Base-by-base conservation (phyloP, 768 basidiomycete species). In the Leucosporidium creatinivorum region DNA sequence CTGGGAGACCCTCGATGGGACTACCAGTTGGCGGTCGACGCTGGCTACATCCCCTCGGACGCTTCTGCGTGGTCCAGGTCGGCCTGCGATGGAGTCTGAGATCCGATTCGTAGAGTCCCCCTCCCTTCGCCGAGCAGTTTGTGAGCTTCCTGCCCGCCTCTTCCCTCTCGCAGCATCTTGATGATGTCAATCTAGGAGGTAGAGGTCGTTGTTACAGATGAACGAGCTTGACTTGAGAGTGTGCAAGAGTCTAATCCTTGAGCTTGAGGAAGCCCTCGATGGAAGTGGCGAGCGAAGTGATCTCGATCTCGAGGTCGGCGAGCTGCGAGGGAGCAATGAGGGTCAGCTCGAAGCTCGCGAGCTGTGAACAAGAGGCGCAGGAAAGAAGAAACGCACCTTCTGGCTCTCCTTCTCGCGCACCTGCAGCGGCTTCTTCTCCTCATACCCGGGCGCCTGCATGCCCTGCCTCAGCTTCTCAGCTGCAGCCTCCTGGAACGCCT, bases 401-500 rank as follows among this genome's bases (percentile, higher is more conserved):
- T 66, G 93, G 33, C 85, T 83, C 75, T 93, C 94, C 19, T 82
- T 79, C 12, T 81, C 75, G 54, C 88, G 83, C 50, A 93, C 91
- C 67, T 85, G 85, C 65, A 82, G 85, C 0, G 93, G 92, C 9
- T 94, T 87, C 59, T 87, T 88, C 33, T 82, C 82, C 74, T 84
- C 84, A 77, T 97, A 96, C 74, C 89, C 88, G 1, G 86, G 80
- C 70, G 89, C 86, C 3, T 83, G 81, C 69, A 87, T 61, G n/a
- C 68, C 63, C 51, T 55, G 47, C 51, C 67, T 50, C 54, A 94
- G 80, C 81, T 96, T 97, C 62, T 87, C 85, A 52, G 89, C 79
- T 71, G 85, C 87, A 60, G 89, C 69, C 61, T 82, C 81, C 3
- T 85, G 86, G 15, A 92, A 80, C 49, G 87, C 84, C 3, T 89